A percentile compares a stretch with the other conserved stretches of the same genome.
Conservation (phyloP, 495 filamentous ascomycete species). For the Polyplosphaeria fusca region DNA sequence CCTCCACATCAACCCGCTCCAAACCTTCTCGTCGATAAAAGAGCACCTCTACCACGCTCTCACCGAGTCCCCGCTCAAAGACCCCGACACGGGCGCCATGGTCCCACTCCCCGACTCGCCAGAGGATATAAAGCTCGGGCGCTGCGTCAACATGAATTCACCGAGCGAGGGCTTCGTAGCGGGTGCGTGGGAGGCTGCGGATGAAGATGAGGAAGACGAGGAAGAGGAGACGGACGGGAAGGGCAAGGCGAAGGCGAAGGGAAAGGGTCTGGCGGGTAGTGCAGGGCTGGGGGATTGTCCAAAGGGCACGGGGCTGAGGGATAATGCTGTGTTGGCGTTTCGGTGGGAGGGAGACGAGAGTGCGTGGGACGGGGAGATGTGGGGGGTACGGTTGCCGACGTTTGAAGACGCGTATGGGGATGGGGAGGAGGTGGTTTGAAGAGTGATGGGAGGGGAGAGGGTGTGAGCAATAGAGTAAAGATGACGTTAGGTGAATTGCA, state of each 20-base stretch:
- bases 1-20: slow-evolving; percentile 61
- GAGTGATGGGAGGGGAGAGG: slow-evolving; percentile 1
- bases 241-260: slow-evolving; percentile 34
- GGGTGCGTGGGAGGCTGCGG: slow-evolving; percentile 41
- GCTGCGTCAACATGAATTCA: slow-evolving; percentile 55
- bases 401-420: slow-evolving; percentile 55
- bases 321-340: background rate
- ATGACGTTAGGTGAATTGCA: background rate
- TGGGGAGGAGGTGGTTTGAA: slow-evolving; percentile 25
- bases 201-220: slow-evolving; percentile 33
- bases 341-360: slow-evolving; percentile 4
- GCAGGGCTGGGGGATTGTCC: slow-evolving; percentile 37
- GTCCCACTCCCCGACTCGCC: slow-evolving; percentile 49
- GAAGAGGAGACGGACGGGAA: slow-evolving; percentile 16
- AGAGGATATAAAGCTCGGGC: slow-evolving; percentile 53
- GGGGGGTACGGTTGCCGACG: slow-evolving; percentile 62
- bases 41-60: slow-evolving; percentile 58
- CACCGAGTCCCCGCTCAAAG: slow-evolving; percentile 42
- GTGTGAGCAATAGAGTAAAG: background rate
- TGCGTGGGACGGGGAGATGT: slow-evolving; percentile 40
- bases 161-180: slow-evolving; percentile 53
- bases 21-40: slow-evolving; percentile 60
- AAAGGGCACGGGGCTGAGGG: slow-evolving; percentile 49
- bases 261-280: slow-evolving; percentile 23
- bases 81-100: background rate